A percentile compares a stretch with the other conserved stretches of the same genome.
Evolutionary conservation across 75 land plant genomes (phyloP).

Genomic region (Pseudotsuga menziesii): DNA sequence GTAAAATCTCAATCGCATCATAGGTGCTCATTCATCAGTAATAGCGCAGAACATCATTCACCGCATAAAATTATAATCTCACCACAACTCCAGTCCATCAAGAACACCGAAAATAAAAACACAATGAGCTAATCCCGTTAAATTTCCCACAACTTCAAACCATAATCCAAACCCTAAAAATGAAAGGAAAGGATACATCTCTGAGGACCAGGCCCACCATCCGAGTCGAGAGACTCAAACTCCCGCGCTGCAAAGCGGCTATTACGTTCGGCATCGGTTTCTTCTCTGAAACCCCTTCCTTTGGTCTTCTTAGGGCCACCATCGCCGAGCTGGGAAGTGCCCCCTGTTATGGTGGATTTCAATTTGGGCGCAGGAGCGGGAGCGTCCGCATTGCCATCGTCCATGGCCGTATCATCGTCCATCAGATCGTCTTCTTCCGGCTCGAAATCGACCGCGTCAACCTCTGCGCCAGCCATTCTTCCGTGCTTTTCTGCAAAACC

Average conservation of each 20-base stretch:
- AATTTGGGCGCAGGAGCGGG: constrained; percentile 54
- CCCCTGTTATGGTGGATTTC: constrained; percentile 78
- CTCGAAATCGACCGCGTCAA: constrained; percentile 87
- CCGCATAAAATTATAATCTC: too few species aligned
- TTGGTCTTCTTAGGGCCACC: constrained; percentile 73
- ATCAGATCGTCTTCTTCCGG: constrained; percentile 92
- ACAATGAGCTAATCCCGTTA: too few species aligned
- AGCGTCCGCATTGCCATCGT: constrained; percentile 23
- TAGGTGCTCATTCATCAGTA: too few species aligned
- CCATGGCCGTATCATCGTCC: constrained; percentile 88
- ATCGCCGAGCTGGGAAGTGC: constrained; percentile 16
- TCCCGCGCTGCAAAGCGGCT: constrained; percentile 57
- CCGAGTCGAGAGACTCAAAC: constrained; percentile 83
- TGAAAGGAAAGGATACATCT: constrained; percentile 37
- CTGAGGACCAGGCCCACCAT: constrained; percentile 92
- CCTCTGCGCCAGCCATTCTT: constrained; percentile 55
- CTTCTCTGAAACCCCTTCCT: constrained; percentile 94
- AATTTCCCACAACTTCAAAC: too few species aligned
- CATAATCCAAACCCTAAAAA: too few species aligned
- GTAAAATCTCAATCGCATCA: too few species aligned
- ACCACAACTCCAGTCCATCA: too few species aligned
- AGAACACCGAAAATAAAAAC: too few species aligned
- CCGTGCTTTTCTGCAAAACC: background rate
- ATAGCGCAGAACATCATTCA: too few species aligned
- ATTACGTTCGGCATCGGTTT: constrained; percentile 53